A percentile compares a stretch with the other conserved stretches of the same genome.
Evolutionary conservation across 1,284 basidiomycete species (phyloP).

Genomic region (Trichosporon asahii): DNA sequence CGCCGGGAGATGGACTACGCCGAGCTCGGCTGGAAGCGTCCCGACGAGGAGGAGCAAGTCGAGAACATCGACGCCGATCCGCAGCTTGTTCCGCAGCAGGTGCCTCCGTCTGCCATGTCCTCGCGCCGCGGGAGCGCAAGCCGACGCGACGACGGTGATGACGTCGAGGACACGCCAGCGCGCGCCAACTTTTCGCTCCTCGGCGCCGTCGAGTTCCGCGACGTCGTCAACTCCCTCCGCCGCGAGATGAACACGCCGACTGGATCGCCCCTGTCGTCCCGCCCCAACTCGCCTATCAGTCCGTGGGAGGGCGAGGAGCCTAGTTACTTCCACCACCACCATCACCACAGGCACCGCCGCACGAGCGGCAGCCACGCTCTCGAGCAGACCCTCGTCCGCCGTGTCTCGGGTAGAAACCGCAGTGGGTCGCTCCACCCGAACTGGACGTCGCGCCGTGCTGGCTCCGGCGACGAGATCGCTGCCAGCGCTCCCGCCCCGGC

Average conservation of each 20-base stretch:
- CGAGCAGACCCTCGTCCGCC: neutral
- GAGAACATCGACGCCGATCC: constrained; percentile 11
- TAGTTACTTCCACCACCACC: constrained; percentile 16
- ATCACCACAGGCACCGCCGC: constrained; percentile 15
- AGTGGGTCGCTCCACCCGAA: neutral
- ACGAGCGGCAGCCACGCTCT: neutral
- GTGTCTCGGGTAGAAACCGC: neutral
- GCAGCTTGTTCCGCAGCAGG: constrained; percentile 7
- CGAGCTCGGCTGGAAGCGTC: constrained; percentile 21
- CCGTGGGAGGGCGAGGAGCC: neutral
- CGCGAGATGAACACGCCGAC: constrained; percentile 42
- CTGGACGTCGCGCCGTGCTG: neutral
- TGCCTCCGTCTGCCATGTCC: neutral
- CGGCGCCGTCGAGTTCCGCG: constrained; percentile 27
- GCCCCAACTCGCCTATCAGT: neutral
- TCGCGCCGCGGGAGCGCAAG: neutral
- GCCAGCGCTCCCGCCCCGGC: neutral
- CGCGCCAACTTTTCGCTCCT: constrained; percentile 24
- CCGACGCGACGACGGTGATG: constrained; percentile 14
- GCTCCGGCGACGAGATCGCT: neutral
- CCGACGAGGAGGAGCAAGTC: constrained; percentile 11
- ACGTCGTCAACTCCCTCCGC: constrained; percentile 70
- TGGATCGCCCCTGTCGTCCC: constrained; percentile 11
- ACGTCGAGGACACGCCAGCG: constrained; percentile 28
- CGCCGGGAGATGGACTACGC: constrained; percentile 44